Percentiles rank a stretch among this genome's conserved stretches.
Conservation (phyloP, 495 filamentous ascomycete species). For the Penicillium lagena region DNA sequence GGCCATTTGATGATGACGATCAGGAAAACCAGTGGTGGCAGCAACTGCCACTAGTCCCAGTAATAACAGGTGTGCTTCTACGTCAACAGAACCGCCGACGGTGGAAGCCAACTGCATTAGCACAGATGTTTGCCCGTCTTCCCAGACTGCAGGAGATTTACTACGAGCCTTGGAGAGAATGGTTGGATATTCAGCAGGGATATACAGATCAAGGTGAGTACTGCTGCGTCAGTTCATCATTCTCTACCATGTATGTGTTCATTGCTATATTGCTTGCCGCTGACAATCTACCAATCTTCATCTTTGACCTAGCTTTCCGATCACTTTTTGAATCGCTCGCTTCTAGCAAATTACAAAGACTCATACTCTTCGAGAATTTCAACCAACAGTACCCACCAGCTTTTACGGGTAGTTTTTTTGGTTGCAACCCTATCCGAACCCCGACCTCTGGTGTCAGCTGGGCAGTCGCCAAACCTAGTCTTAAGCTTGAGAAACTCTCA, state of each 20-base stretch:
- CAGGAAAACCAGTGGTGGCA: slow-evolving; percentile 10
- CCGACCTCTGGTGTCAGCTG: neutral
- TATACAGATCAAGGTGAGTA: neutral
- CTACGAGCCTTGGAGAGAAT: slow-evolving; percentile 4
- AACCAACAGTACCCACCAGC: too few relatives aligned
- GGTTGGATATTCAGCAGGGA: neutral
- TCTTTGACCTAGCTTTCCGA: neutral
- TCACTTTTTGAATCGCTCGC: neutral
- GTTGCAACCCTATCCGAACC: too few relatives aligned
- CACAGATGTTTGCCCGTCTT: neutral
- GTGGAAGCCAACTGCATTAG: slow-evolving; percentile 4
- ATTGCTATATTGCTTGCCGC: neutral
- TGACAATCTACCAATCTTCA: neutral
- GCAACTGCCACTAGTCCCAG: slow-evolving; percentile 8
- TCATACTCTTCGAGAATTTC: too few relatives aligned
- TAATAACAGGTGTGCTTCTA: slow-evolving; percentile 8
- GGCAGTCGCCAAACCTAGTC: slow-evolving; percentile 1
- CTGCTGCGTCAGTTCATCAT: neutral
- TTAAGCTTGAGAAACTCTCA: slow-evolving; percentile 25
- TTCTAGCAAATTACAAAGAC: too few relatives aligned
- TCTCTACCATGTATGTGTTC: neutral
- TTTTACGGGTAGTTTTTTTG: too few relatives aligned
- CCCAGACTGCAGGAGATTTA: neutral
- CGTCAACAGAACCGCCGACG: slow-evolving; percentile 9
- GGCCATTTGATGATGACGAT: slow-evolving; percentile 1